phyloP scores from a whole-genome alignment of 495 filamentous ascomycete genomes.

The Aspergillus nidulans region DNA sequence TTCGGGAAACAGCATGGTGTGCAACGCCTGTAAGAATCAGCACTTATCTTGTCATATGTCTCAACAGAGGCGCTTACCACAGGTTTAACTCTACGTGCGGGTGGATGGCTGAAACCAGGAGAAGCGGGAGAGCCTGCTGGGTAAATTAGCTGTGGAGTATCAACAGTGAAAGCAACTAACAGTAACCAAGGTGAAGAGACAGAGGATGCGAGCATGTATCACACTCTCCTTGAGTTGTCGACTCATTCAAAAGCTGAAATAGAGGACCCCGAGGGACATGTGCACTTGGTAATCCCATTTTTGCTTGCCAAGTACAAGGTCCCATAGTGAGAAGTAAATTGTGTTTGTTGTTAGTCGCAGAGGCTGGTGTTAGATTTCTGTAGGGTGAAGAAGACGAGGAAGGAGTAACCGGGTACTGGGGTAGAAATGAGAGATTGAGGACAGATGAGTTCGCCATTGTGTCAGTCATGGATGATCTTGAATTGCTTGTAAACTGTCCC shows the following conservation, averaged over 20 bases:
- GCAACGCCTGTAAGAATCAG: conserved; percentile 5
- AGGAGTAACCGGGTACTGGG: neutral
- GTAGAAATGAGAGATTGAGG: neutral
- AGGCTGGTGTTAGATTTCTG: neutral
- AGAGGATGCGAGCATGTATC: conserved; percentile 10
- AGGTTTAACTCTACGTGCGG: neutral
- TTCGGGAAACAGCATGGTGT: neutral
- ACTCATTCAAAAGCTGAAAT: conserved; percentile 9
- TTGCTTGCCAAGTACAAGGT: conserved; percentile 6
- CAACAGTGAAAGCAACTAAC: conserved; percentile 8
- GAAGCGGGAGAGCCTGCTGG: neutral
- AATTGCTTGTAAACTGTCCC: neutral
- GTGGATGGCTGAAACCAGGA: neutral
- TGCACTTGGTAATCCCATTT: conserved; percentile 5
- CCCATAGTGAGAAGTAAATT: conserved; percentile 10
- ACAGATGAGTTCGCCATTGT: conserved; percentile 2
- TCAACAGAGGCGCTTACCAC: conserved; percentile 4
- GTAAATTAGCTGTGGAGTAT: conserved; percentile 2
- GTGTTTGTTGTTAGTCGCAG: conserved; percentile 2
- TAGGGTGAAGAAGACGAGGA: neutral
- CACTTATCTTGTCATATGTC: conserved; percentile 1
- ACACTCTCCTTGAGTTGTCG: neutral
- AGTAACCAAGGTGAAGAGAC: conserved; percentile 5
- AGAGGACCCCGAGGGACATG: neutral
- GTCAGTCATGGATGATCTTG: neutral